Conservation (phyloP, 2,329 filamentous ascomycete genomes). For the Aspergillus sp. region DNA sequence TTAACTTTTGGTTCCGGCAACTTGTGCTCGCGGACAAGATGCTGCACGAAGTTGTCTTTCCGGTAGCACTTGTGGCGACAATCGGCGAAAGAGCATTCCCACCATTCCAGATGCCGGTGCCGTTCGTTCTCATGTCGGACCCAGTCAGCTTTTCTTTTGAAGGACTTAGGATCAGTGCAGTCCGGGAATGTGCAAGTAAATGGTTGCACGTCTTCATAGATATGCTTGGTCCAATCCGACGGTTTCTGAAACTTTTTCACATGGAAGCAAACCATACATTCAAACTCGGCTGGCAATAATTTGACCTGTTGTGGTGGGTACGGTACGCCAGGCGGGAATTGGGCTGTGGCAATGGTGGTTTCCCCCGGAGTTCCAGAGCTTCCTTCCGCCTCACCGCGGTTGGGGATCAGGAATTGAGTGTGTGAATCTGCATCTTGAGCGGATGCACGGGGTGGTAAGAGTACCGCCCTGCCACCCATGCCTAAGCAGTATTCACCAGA, state of each 20-base stretch:
- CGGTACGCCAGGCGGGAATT: conserved; percentile 78
- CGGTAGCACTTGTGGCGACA: conserved; percentile 82
- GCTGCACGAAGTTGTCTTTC: conserved; percentile 90
- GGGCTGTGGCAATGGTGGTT: conserved; percentile 67
- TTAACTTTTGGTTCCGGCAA: conserved; percentile 78
- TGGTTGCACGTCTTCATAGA: conserved; percentile 89
- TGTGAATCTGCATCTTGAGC: conserved; percentile 59
- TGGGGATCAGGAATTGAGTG: conserved; percentile 55
- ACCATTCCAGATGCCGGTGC: conserved; percentile 87
- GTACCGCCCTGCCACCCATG: conserved; percentile 64
- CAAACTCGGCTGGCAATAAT: conserved; percentile 79
- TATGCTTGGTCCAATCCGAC: conserved; percentile 95
- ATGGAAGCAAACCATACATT: conserved; percentile 84
- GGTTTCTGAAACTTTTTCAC: conserved; percentile 85
- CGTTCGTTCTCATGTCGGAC: conserved; percentile 91
- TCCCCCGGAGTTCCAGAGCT: conserved; percentile 68
- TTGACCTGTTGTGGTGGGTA: conserved; percentile 66
- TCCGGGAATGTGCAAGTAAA: conserved; percentile 88
- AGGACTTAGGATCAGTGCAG: conserved; percentile 83
- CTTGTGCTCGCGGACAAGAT: conserved; percentile 89
- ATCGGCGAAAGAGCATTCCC: conserved; percentile 78
- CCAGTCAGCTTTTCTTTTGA: conserved; percentile 96
- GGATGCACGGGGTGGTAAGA: conserved; percentile 56
- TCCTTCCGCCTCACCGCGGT: conserved; percentile 60
- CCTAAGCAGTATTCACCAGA: conserved; percentile 64